Percentiles rank a stretch among this genome's conserved stretches.
Evolutionary conservation across 2,329 filamentous ascomycete species (phyloP).

Genomic region (Ascochyta lentis): DNA sequence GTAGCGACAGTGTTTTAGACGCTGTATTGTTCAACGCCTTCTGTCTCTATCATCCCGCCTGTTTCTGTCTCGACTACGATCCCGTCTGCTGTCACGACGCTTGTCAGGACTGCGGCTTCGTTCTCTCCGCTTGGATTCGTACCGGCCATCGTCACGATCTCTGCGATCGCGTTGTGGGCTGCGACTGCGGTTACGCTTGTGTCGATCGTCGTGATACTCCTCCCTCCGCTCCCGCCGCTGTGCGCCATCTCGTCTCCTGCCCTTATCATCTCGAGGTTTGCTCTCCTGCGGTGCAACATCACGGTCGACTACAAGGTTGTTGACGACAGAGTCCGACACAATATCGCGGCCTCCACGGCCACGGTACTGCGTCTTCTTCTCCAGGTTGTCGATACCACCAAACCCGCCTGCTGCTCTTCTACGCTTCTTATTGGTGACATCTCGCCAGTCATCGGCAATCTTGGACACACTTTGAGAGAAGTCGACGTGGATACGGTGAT

Average conservation of each 20-base stretch:
- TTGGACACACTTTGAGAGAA: constrained; percentile 94
- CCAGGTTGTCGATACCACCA: constrained; percentile 85
- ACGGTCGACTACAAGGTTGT: constrained; percentile 41
- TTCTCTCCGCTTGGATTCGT: constrained; percentile 33
- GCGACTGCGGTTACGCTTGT: constrained; percentile 48
- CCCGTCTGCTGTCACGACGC: constrained; percentile 44
- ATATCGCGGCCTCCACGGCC: constrained; percentile 37
- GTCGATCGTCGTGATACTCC: constrained; percentile 49
- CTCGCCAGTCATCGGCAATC: constrained; percentile 87
- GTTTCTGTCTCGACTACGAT: constrained; percentile 51
- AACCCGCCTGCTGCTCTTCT: constrained; percentile 72
- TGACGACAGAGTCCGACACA: constrained; percentile 42
- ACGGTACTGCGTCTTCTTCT: constrained; percentile 86
- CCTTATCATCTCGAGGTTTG: constrained; percentile 20
- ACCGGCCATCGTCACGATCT: constrained; percentile 41
- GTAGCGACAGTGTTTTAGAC: not conserved
- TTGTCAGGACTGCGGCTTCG: constrained; percentile 39
- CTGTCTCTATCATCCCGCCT: constrained; percentile 49
- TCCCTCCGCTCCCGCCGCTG: constrained; percentile 38
- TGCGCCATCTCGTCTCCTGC: constrained; percentile 51
- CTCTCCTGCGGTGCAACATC: constrained; percentile 23
- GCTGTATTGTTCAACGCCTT: constrained; percentile 22
- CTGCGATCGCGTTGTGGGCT: constrained; percentile 42
- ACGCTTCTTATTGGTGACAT: constrained; percentile 82
- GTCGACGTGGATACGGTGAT: constrained; percentile 96